Conservation (phyloP, 441 rosid genomes). For the Pelargonium myrrhifolium region DNA sequence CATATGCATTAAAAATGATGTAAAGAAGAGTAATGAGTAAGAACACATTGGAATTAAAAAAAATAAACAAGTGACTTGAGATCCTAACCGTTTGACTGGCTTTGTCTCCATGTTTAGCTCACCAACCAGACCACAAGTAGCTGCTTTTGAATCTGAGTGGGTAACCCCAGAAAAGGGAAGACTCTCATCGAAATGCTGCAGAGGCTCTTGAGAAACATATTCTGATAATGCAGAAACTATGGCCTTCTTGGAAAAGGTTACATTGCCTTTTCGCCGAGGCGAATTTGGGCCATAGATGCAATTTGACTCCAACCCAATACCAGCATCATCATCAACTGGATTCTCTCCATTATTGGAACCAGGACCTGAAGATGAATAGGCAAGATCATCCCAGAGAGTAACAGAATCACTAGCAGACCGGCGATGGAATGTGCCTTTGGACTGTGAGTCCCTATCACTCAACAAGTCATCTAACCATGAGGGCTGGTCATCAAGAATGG, state of each 20-base stretch:
- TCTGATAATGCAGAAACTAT: constrained; percentile 60
- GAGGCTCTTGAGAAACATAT: constrained; percentile 34
- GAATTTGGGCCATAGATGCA: constrained; percentile 75
- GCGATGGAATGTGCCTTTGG: constrained; percentile 35
- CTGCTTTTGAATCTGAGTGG: constrained; percentile 24
- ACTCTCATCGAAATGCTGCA: constrained; percentile 36
- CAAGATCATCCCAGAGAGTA: constrained; percentile 43
- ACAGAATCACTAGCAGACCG: constrained; percentile 65
- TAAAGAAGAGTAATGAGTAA: not conserved
- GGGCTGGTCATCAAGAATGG: constrained; percentile 48
- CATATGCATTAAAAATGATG: not conserved
- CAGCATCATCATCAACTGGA: constrained; percentile 21
- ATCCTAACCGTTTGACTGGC: constrained; percentile 42
- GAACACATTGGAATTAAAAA: not conserved
- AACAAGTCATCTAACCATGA: constrained; percentile 65
- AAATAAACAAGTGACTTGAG: constrained; percentile 10
- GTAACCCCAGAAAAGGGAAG: constrained; percentile 30
- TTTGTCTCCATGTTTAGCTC: constrained; percentile 36
- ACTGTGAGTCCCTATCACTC: constrained; percentile 30
- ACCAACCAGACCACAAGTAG: constrained; percentile 22
- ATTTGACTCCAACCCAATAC: constrained; percentile 45
- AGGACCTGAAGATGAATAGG: constrained; percentile 32
- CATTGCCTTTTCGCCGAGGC: constrained; percentile 45
- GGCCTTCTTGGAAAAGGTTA: constrained; percentile 42
- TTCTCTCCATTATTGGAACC: constrained; percentile 30